Evolutionary conservation across 2,329 filamentous ascomycete genomes (phyloP), one percentile per base, ranked within the genome.

Genomic region (Nemania sp.): DNA sequence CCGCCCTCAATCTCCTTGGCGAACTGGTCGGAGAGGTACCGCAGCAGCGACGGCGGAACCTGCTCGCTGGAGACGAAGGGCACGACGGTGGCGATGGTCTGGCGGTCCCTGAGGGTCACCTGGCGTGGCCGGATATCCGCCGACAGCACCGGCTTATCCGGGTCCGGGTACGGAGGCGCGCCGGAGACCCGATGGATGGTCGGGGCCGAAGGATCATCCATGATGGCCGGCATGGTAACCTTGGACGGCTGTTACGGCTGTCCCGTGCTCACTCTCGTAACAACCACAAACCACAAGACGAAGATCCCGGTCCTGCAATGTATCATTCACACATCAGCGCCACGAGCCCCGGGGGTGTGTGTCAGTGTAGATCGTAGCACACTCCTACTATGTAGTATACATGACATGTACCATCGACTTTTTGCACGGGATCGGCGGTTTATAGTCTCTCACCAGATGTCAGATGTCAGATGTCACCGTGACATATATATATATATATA

Each of bases 1-100:
- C 92, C 92, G 75, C 91, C 90, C 71, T 95, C 91, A 71, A 97
- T 95, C 76, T 96, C 92, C 76, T 90, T 89, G 74, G 93, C 94
- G 69, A 96, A 83, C 77, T 95, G 89, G 71, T 92, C 90, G 68
- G 86, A 90, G 48, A 97, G 85, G 72, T 96, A 95, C 40, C 83
- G 82, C 37, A 94, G 80, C 59, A 97, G 80, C 6, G 89, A 88
- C 40, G 81, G 79, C 2, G 92, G 92, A n/a, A 96, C 88, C 72
- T 92, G 86, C 58, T 86, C 80, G 17, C 85, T 84, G n/a, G 89
- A 90, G 17, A 87, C 87, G 75, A 96, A 92, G 10, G 92, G 92
- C 52, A 96, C 84, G 46, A 96, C 82, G 1, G 91, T 96, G 9
- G 92, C 92, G 50, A 90, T 86, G 0, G 92, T 96, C 67, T 92